Evolutionary conservation across 176 grass and related monocot species (phyloP), one percentile per base, ranked within the genome.

Genomic region (Olyra latifolia): DNA sequence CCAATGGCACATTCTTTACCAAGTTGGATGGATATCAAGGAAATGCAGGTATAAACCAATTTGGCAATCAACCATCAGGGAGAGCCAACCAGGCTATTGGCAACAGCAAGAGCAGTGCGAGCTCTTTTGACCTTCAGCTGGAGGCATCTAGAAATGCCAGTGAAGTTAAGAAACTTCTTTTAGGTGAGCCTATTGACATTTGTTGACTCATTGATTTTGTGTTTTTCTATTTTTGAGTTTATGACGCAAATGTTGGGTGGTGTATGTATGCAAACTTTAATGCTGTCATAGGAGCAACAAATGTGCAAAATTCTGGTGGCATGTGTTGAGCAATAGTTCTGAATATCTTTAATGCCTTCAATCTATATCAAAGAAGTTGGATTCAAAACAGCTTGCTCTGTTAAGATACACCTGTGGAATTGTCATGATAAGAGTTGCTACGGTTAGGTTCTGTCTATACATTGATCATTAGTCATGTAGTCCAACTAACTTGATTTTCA

Each of bases 101-200:
- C 52, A 82, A 86, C 53, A 93, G 78, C 53, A 89, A 69, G 29
- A 62, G 48, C 14, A 8, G 70, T 41, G 7, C 82, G 25, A 86
- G 80, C 66, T 81, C 88, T 67, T 97, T 93, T 61, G 86, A 93
- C 42, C 77, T 69, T 68, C 90, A 93, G 62, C 71, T 99, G 77
- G 96, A 95, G 71, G 93, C 90, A 79, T 87, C 93, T 68, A 94
- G 93, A 78, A 99, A 94, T 89, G 93, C 96, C 74, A 91, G 83
- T 77, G 93, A 99, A 69, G 91, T 95, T 63, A 99, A 99, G 83
- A 99, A 99, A 86, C 81, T 99, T 84, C 75, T 99, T 67, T 87
- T 99, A 75, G 92, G 96, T 99, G 76, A 91, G 84, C 75, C 42
- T 46, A 15, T 71, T 66, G 39, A 68, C 75, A 57, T 80, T 3